A percentile compares a stretch with the other conserved stretches of the same genome.
phyloP scores from a whole-genome alignment of 2,329 filamentous ascomycete species.

The Ophiosphaerella korrae region DNA sequence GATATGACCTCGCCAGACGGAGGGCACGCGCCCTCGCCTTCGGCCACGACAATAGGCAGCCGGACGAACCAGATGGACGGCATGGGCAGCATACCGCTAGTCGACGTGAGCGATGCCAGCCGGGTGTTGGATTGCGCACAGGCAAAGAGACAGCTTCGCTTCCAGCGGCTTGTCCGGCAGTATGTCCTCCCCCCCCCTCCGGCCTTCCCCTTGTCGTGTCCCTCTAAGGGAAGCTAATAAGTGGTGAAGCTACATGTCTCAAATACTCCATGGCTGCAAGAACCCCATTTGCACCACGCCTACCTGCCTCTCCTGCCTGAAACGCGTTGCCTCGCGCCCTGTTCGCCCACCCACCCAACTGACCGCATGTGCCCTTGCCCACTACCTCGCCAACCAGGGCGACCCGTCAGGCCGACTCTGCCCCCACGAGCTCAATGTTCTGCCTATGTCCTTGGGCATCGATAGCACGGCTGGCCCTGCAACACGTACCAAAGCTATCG shows the following conservation, averaged over 20 bases:
- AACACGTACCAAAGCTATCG: conserved; percentile 2
- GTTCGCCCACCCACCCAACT: conserved; percentile 79
- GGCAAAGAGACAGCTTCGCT: conserved; percentile 31
- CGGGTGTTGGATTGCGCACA: conserved; percentile 40
- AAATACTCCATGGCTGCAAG: conserved; percentile 82
- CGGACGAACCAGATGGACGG: not conserved
- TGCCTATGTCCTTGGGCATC: conserved; percentile 33
- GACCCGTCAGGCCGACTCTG: conserved; percentile 75
- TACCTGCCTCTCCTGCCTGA: conserved; percentile 81
- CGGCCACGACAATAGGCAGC: not conserved
- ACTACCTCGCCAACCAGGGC: conserved; percentile 79
- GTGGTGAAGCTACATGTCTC: conserved; percentile 69
- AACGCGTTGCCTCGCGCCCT: conserved; percentile 69
- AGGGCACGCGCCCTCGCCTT: conserved; percentile 4
- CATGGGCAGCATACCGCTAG: conserved; percentile 1
- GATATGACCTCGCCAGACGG: conserved; percentile 29
- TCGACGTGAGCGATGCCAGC: conserved; percentile 31
- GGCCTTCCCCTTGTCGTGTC: too few species aligned
- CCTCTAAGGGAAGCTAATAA: not conserved
- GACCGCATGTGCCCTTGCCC: conserved; percentile 80
- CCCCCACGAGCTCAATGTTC: conserved; percentile 50
- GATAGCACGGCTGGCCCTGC: conserved; percentile 13
- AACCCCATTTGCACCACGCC: conserved; percentile 70
- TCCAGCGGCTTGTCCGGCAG: conserved; percentile 42
- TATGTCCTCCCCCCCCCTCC: conserved; percentile 14